These are phyloP conservation scores for Rusavskia elegans DNA, from an alignment of 495 filamentous ascomycete genomes.

Conservation along the genomic window DNA sequence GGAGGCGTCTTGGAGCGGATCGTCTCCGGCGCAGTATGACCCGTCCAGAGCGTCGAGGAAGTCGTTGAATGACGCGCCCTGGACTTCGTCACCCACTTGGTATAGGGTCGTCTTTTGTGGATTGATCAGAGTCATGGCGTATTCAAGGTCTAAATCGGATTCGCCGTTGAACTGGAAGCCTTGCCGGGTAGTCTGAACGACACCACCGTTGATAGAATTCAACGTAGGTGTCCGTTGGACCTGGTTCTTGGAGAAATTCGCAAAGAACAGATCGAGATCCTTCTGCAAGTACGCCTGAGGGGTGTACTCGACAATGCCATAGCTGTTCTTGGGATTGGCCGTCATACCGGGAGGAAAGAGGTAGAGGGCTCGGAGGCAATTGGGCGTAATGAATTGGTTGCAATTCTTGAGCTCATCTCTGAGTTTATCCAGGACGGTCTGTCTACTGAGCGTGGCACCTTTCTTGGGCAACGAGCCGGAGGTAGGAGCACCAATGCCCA, in stretches of 20 bases:
- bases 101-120: slow-evolving; percentile 43
- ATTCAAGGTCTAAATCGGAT: slow-evolving; percentile 35
- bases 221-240: slow-evolving; percentile 26
- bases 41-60: slow-evolving; percentile 49
- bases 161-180: slow-evolving; percentile 23
- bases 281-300: slow-evolving; percentile 27
- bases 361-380: slow-evolving; percentile 39
- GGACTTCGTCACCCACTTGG: slow-evolving; percentile 40
- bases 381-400: slow-evolving; percentile 30
- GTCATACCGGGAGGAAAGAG: slow-evolving; percentile 25
- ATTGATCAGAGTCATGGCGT: slow-evolving; percentile 35
- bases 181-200: slow-evolving; percentile 17
- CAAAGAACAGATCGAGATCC: slow-evolving; percentile 47
- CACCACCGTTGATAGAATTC: slow-evolving; percentile 27
- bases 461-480: slow-evolving; percentile 17
- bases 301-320: slow-evolving; percentile 31
- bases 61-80: slow-evolving; percentile 30
- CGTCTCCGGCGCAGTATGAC: slow-evolving; percentile 37
- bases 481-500: slow-evolving; percentile 8
- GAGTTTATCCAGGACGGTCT: slow-evolving; percentile 11
- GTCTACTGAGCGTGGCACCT: slow-evolving; percentile 4
- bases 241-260: slow-evolving; percentile 27
- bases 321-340: slow-evolving; percentile 27
- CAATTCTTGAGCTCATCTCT: slow-evolving; percentile 21
- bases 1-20: slow-evolving; percentile 27